phyloP scores from a whole-genome alignment of 768 basidiomycete genomes.

The Mycena belliarum region DNA sequence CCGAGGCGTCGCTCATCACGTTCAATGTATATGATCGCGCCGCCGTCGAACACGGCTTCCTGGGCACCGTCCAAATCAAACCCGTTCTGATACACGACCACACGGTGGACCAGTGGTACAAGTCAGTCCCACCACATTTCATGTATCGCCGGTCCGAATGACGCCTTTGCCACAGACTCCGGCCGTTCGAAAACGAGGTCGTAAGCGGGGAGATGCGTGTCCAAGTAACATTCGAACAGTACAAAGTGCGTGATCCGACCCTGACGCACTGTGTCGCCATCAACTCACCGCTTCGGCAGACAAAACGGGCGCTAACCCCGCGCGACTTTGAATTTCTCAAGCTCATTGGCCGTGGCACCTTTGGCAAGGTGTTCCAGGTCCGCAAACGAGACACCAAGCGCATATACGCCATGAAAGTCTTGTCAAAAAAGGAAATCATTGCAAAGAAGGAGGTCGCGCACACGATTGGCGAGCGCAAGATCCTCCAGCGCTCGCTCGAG shows the following conservation, averaged over 20 bases:
- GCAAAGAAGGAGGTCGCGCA: constrained; percentile 99
- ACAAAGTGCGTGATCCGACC: constrained; percentile 61
- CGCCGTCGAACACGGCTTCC: constrained; percentile 81
- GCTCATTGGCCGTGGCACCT: constrained; percentile 97
- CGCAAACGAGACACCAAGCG: constrained; percentile 97
- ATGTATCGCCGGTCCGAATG: constrained; percentile 19
- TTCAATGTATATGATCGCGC: constrained; percentile 91
- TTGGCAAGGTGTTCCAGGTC: constrained; percentile 98
- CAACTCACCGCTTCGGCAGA: constrained; percentile 45
- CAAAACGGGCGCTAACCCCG: constrained; percentile 84
- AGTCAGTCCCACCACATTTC: constrained; percentile 54
- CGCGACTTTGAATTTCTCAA: constrained; percentile 98
- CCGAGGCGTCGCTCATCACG: constrained; percentile 77
- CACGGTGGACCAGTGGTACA: constrained; percentile 96
- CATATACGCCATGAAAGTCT: constrained; percentile 99
- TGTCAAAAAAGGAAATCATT: constrained; percentile 98
- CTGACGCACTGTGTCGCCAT: constrained; percentile 17
- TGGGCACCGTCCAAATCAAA: constrained; percentile 90
- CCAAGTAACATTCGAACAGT: constrained; percentile 91
- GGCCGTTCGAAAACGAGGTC: constrained; percentile 73
- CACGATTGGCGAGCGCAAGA: constrained; percentile 99
- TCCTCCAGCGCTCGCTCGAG: constrained; percentile 89
- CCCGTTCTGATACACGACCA: constrained; percentile 90
- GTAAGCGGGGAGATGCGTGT: constrained; percentile 94
- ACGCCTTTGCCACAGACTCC: constrained; percentile 49